These are phyloP conservation scores for Bifiguratus adelaidae DNA, from an alignment of 192 early-diverging fungal species.

Conservation along the genomic window DNA sequence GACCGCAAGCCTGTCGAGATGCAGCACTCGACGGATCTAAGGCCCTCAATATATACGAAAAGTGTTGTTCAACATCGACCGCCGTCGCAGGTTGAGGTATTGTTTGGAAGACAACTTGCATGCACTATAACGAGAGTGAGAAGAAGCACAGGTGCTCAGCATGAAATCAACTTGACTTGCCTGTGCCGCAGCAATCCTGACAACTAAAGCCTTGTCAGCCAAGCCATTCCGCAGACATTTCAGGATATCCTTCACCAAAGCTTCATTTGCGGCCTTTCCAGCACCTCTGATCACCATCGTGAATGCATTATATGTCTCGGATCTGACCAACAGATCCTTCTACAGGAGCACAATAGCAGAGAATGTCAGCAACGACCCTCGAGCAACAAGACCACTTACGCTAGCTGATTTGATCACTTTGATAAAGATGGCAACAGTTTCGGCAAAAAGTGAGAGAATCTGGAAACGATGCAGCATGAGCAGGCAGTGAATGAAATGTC, in stretches of 20 bases:
- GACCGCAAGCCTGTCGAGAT: no score
- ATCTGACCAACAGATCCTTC: slow-evolving; percentile 45
- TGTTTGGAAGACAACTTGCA: slow-evolving; percentile 30
- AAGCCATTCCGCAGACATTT: slow-evolving; percentile 54
- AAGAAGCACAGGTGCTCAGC: background rate
- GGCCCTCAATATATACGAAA: no score
- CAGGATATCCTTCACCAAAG: slow-evolving; percentile 58
- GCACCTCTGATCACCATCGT: slow-evolving; percentile 56
- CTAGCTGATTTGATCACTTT: slow-evolving; percentile 58
- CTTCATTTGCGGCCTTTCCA: slow-evolving; percentile 59
- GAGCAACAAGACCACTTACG: slow-evolving; percentile 40
- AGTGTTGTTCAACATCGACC: slow-evolving; percentile 13
- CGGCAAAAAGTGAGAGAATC: slow-evolving; percentile 57
- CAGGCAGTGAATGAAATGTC: no score
- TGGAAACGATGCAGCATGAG: no score
- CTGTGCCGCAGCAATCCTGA: slow-evolving; percentile 52
- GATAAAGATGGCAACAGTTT: slow-evolving; percentile 45
- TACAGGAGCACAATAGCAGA: slow-evolving; percentile 3
- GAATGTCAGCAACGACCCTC: background rate
- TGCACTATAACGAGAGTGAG: slow-evolving; percentile 4
- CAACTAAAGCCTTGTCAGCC: slow-evolving; percentile 59
- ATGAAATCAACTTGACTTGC: slow-evolving; percentile 19
- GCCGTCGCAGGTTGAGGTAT: slow-evolving; percentile 36
- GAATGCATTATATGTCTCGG: slow-evolving; percentile 60
- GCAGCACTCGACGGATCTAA: no score